Evolutionary conservation across 345 rosid genomes (phyloP).

Genomic region (Populus ilicifolia): DNA sequence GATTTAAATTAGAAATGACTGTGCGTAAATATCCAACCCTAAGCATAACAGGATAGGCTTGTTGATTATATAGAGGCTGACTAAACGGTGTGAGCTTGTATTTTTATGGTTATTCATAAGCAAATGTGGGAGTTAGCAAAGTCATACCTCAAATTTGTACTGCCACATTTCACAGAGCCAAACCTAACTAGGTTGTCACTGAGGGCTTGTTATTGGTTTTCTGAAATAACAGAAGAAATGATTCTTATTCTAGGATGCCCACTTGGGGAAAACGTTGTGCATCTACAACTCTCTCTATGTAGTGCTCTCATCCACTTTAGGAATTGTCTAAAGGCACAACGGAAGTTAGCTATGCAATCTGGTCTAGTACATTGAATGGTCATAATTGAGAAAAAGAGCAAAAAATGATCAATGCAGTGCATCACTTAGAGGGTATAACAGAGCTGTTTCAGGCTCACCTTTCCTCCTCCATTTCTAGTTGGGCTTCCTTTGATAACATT

Average conservation of each 20-base stretch:
- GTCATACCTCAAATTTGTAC: background rate
- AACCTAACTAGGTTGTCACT: background rate
- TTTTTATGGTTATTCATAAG: background rate
- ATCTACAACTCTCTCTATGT: background rate
- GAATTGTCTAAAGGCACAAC: background rate
- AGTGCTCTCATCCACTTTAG: background rate
- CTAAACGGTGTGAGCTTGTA: background rate
- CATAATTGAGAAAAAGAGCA: too few relatives aligned
- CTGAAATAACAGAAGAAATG: background rate
- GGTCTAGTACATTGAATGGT: background rate
- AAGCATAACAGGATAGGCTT: background rate
- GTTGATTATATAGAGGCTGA: background rate
- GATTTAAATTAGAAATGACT: background rate
- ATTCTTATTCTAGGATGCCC: background rate
- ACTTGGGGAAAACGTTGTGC: background rate
- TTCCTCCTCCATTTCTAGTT: too few relatives aligned
- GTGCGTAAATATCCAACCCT: background rate
- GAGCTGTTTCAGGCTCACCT: background rate
- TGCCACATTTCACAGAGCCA: background rate
- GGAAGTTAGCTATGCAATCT: background rate
- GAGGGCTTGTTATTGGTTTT: background rate
- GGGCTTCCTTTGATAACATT: background rate
- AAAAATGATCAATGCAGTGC: too few relatives aligned
- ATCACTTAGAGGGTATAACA: too few relatives aligned
- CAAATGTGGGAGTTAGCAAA: background rate